A percentile compares a stretch with the other conserved stretches of the same genome.
Evolutionary conservation across 352 stramenopile species (phyloP).

Genomic region (Globisporangium iwayamae): DNA sequence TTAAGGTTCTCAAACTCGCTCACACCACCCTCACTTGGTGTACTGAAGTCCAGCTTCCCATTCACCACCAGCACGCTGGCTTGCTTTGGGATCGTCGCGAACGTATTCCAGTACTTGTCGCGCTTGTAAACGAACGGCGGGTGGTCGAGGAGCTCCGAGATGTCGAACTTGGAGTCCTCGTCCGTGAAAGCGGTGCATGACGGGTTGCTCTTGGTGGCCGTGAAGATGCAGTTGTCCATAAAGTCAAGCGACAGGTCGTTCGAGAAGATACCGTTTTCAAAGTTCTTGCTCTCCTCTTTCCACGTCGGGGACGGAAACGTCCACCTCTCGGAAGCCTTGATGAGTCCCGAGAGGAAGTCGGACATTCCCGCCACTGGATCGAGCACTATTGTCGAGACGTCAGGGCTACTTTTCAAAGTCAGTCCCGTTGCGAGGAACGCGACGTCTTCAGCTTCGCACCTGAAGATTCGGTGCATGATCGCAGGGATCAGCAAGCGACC

Average conservation of each 20-base stretch:
- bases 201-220: constrained; percentile 2
- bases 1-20: constrained; percentile 19
- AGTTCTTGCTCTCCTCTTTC: constrained; percentile 1
- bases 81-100: constrained; percentile 15
- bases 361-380: constrained; percentile 11
- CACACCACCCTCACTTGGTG: neutral
- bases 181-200: constrained; percentile 11
- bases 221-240: constrained; percentile 16
- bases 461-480: constrained; percentile 3
- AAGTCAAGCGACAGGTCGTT: constrained; percentile 2
- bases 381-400: neutral
- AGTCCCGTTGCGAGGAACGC: neutral
- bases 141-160: neutral
- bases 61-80: constrained; percentile 26
- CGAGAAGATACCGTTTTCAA: constrained; percentile 12
- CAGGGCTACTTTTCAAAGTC: neutral
- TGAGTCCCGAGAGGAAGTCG: constrained; percentile 19
- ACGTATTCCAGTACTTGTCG: constrained; percentile 28
- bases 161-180: neutral
- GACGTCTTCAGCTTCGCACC: neutral
- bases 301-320: constrained; percentile 16
- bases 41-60: constrained; percentile 24
- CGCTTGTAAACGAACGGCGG: constrained; percentile 19
- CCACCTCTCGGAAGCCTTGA: constrained; percentile 30
- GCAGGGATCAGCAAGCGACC: constrained; percentile 6